A percentile compares a stretch with the other conserved stretches of the same genome.
These are phyloP conservation scores for Scheffersomyces coipomensis DNA, from an alignment of 805 yeast genomes.

Conservation along the genomic window DNA sequence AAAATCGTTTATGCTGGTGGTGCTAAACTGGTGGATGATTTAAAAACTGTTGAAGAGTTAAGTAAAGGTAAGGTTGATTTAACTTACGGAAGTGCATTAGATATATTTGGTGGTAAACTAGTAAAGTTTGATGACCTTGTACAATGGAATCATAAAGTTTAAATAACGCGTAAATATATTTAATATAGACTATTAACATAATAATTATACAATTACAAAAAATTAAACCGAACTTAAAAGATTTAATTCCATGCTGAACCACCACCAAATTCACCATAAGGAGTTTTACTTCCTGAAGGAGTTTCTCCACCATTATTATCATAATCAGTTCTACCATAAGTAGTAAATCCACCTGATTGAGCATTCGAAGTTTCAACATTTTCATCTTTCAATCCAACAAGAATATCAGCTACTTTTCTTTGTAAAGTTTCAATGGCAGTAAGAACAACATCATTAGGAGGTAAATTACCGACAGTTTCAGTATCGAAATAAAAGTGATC, in stretches of 20 bases:
- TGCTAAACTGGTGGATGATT: slow-evolving; percentile 71
- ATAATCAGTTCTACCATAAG: slow-evolving; percentile 39
- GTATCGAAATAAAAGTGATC: slow-evolving; percentile 80
- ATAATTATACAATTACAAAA: not conserved
- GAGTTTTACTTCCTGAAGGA: slow-evolving; percentile 23
- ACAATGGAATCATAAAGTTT: slow-evolving; percentile 60
- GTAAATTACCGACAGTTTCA: slow-evolving; percentile 87
- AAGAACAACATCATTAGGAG: slow-evolving; percentile 85
- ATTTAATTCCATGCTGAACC: slow-evolving; percentile 27
- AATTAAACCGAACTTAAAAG: not conserved
- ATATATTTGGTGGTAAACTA: slow-evolving; percentile 87
- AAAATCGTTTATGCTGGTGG: slow-evolving; percentile 97
- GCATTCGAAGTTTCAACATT: slow-evolving; percentile 35
- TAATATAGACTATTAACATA: not conserved
- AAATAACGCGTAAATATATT: not conserved
- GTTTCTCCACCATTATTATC: slow-evolving; percentile 30
- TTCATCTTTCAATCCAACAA: slow-evolving; percentile 60
- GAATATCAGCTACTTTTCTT: slow-evolving; percentile 85
- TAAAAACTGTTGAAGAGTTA: slow-evolving; percentile 60
- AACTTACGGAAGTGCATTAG: slow-evolving; percentile 90
- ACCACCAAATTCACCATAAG: slow-evolving; percentile 27
- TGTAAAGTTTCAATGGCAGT: slow-evolving; percentile 84
- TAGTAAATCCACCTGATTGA: slow-evolving; percentile 48
- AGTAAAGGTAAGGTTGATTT: slow-evolving; percentile 85
- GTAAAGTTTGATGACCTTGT: slow-evolving; percentile 78